phyloP scores from a whole-genome alignment of 2,329 filamentous ascomycete genomes.

The Dactylellina haptotyla region DNA sequence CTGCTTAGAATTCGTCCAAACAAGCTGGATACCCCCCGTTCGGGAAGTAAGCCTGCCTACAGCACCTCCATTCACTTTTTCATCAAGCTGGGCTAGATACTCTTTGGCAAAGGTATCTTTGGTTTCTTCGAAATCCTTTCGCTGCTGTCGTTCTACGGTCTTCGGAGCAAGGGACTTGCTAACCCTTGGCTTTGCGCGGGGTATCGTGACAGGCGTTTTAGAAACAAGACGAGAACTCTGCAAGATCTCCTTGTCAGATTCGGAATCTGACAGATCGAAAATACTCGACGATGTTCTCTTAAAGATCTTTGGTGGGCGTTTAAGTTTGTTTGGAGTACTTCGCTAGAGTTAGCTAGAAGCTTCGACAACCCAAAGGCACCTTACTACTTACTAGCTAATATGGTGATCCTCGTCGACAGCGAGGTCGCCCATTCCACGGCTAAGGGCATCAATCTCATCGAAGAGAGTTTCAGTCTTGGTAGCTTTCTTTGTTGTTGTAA shows the following conservation, averaged over 20 bases:
- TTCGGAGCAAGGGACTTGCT: slow-evolving; percentile 28
- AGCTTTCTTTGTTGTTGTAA: slow-evolving; percentile 8
- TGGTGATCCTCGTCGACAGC: slow-evolving; percentile 38
- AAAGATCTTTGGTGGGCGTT: slow-evolving; percentile 33
- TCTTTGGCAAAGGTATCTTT: slow-evolving; percentile 28
- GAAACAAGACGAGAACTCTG: neutral
- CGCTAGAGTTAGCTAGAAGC: neutral
- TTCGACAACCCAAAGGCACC: neutral
- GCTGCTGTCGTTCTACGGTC: slow-evolving; percentile 17
- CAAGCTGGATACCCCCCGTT: slow-evolving; percentile 31
- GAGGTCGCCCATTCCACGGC: slow-evolving; percentile 27
- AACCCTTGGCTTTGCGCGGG: slow-evolving; percentile 23
- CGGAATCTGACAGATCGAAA: slow-evolving; percentile 45
- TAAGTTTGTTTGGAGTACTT: slow-evolving; percentile 44
- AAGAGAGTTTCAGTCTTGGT: neutral
- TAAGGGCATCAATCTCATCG: slow-evolving; percentile 33
- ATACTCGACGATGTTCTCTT: slow-evolving; percentile 37
- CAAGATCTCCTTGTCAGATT: slow-evolving; percentile 8
- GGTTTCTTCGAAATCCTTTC: slow-evolving; percentile 35
- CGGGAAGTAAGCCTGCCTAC: slow-evolving; percentile 21
- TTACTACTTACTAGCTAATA: slow-evolving; percentile 32
- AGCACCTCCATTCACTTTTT: slow-evolving; percentile 33
- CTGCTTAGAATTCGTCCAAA: slow-evolving; percentile 47
- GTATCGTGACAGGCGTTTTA: slow-evolving; percentile 4
- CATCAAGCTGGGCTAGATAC: slow-evolving; percentile 30